Evolutionary conservation across 768 basidiomycete species (phyloP).

Genomic region (Pulveroboletus sp.): DNA sequence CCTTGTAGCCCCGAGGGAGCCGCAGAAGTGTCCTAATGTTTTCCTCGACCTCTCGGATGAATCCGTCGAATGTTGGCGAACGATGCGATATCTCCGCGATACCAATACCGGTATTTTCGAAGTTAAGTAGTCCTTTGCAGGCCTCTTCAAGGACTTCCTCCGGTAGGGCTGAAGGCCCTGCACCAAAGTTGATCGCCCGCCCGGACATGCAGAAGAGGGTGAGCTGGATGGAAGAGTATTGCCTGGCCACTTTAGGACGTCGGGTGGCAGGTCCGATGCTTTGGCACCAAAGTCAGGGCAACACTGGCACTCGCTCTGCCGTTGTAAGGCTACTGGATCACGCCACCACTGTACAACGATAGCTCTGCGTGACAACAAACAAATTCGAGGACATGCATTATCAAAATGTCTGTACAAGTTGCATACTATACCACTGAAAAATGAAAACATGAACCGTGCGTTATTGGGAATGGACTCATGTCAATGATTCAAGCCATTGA

Average conservation of each 20-base stretch:
- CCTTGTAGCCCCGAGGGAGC: constrained; percentile 77
- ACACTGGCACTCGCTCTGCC: too few species aligned
- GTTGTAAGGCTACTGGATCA: too few species aligned
- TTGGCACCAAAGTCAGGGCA: background rate
- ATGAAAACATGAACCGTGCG: background rate
- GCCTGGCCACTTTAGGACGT: background rate
- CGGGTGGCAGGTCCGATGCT: background rate
- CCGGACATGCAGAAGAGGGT: constrained; percentile 17
- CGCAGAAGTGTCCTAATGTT: constrained; percentile 72
- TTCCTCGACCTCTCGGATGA: constrained; percentile 56
- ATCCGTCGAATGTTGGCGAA: constrained; percentile 78
- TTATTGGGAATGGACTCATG: background rate
- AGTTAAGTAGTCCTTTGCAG: constrained; percentile 82
- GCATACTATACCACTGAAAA: background rate
- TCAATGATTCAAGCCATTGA: constrained; percentile 5
- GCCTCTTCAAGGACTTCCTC: constrained; percentile 82
- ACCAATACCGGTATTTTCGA: constrained; percentile 86
- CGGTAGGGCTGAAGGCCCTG: constrained; percentile 92
- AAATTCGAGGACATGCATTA: background rate
- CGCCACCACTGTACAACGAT: too few species aligned
- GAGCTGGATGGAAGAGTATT: background rate
- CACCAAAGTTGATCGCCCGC: constrained; percentile 84
- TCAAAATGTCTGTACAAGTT: background rate
- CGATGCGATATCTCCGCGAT: constrained; percentile 96
- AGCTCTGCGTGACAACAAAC: too few species aligned